Evolutionary conservation across 2,329 filamentous ascomycete species (phyloP).

Genomic region (Trichoderma gracile): DNA sequence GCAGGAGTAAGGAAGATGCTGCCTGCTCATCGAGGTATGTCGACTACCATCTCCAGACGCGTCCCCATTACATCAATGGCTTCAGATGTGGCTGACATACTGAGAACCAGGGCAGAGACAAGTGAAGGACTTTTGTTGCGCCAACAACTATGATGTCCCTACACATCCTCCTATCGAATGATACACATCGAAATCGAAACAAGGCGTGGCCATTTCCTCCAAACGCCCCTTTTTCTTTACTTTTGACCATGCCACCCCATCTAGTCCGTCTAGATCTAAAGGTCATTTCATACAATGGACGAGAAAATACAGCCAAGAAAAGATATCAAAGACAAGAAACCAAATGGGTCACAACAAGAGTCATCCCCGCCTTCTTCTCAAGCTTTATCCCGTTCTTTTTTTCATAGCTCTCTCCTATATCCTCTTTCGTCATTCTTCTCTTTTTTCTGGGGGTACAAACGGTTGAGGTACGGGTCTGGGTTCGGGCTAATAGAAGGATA

Average conservation of each 20-base stretch:
- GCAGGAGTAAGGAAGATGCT: not conserved
- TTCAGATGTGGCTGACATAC: not conserved
- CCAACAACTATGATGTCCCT: conserved; percentile 19
- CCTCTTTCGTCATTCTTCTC: not conserved
- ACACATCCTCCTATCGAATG: not conserved
- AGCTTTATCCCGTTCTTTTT: not conserved
- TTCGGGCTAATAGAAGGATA: conserved; percentile 18
- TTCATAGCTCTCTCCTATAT: not conserved
- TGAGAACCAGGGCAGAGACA: not conserved
- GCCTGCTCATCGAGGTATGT: not conserved
- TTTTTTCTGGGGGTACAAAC: not conserved
- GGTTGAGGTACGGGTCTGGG: not conserved
- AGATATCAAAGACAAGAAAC: not conserved
- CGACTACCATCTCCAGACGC: too few relatives aligned
- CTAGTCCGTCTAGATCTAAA: conserved; percentile 26
- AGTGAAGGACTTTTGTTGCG: conserved; percentile 11
- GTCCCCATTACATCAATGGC: not conserved
- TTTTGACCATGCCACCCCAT: conserved; percentile 4
- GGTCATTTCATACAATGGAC: conserved; percentile 14
- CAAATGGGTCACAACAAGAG: conserved; percentile 5
- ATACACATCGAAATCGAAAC: not conserved
- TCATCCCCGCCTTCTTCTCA: not conserved
- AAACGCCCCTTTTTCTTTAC: not conserved
- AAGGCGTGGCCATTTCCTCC: not conserved
- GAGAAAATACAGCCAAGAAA: not conserved